Conservation (phyloP, 108 stramenopile genomes). For the Stephanodiscus minutulus region DNA sequence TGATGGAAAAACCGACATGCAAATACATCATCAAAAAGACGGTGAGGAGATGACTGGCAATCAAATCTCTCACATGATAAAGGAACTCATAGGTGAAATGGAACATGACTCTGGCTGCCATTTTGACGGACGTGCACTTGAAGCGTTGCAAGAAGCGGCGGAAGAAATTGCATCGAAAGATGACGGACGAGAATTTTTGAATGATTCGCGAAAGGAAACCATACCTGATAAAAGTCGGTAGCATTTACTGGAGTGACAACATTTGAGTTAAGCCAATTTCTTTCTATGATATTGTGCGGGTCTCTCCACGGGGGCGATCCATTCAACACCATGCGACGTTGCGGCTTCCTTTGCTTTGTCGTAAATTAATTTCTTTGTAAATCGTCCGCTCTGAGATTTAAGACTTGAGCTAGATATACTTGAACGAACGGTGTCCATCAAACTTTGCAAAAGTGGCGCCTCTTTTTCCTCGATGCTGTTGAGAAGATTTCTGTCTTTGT, state of each 20-base stretch:
- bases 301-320: constrained; percentile 43
- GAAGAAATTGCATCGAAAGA: not conserved
- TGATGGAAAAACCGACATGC: not conserved
- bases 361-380: constrained; percentile 14
- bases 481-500: constrained; percentile 33
- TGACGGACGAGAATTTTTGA: not conserved
- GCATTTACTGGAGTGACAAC: not conserved
- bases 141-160: constrained; percentile 21
- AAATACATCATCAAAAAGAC: not conserved
- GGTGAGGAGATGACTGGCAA: not conserved
- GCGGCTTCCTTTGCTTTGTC: constrained; percentile 20
- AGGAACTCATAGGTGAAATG: constrained; percentile 18
- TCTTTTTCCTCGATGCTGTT: constrained; percentile 41
- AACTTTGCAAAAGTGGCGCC: constrained; percentile 19
- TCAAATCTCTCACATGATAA: constrained; percentile 8
- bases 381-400: not conserved
- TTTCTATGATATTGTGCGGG: constrained; percentile 28
- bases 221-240: not conserved
- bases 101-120: constrained; percentile 9
- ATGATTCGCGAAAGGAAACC: not conserved
- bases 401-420: constrained; percentile 3
- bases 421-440: constrained; percentile 23
- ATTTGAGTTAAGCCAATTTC: constrained; percentile 2
- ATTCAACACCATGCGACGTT: constrained; percentile 24
- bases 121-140: not conserved